These are phyloP conservation scores for Patellaria atrata DNA, from an alignment of 495 filamentous ascomycete species.

Conservation along the genomic window DNA sequence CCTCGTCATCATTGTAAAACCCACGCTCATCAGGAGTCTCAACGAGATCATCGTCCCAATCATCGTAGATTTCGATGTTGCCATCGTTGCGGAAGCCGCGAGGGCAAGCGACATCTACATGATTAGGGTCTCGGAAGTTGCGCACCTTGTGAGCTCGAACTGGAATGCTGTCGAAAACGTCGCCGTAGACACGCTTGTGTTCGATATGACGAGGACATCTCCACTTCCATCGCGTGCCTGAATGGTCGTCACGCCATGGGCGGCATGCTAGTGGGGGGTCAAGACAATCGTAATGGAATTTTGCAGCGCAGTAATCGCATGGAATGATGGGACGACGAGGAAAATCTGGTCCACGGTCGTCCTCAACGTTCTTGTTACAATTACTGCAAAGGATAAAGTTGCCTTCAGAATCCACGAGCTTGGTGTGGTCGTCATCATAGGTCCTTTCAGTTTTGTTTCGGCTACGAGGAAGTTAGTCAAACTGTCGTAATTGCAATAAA, in stretches of 20 bases:
- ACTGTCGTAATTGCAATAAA: no score
- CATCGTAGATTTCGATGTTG: conserved; percentile 58
- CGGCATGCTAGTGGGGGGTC: conserved; percentile 70
- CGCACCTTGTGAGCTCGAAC: conserved; percentile 29
- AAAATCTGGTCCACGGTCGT: conserved; percentile 11
- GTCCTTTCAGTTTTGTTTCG: conserved; percentile 44
- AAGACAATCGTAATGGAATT: conserved; percentile 86
- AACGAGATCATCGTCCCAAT: conserved; percentile 41
- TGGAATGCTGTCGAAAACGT: conserved; percentile 21
- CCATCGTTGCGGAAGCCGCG: conserved; percentile 62
- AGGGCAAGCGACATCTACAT: conserved; percentile 30
- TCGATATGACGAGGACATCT: conserved; percentile 80
- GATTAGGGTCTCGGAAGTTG: conserved; percentile 37
- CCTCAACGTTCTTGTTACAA: conserved; percentile 10
- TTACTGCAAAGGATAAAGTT: conserved; percentile 42
- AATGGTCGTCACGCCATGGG: conserved; percentile 35
- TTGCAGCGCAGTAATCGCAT: conserved; percentile 56
- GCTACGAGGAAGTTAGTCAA: conserved; percentile 24
- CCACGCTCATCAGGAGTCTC: conserved; percentile 34
- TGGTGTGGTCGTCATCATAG: conserved; percentile 52
- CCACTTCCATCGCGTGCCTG: conserved; percentile 51
- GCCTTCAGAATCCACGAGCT: conserved; percentile 41
- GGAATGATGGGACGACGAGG: conserved; percentile 16
- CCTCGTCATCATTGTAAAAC: conserved; percentile 33
- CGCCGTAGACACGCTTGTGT: conserved; percentile 35